These are phyloP conservation scores for Yamadazyma scolyti DNA, from an alignment of 805 yeast species.

Conservation along the genomic window DNA sequence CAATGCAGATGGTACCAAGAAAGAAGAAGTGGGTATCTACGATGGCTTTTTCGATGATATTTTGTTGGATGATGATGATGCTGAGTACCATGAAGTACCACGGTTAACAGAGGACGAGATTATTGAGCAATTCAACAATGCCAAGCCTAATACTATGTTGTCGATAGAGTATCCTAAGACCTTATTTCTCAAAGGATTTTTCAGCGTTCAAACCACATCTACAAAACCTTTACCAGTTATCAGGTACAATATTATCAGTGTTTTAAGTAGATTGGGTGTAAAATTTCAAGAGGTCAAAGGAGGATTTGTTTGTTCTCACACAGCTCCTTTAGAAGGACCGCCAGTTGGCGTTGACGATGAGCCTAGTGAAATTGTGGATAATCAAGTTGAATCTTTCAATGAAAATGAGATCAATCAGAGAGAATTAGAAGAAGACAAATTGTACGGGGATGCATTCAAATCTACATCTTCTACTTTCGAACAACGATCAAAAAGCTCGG, in stretches of 20 bases:
- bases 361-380: slow-evolving; percentile 3
- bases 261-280: slow-evolving; percentile 72
- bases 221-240: slow-evolving; percentile 88
- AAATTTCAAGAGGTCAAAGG: slow-evolving; percentile 87
- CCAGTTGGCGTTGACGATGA: too few relatives aligned
- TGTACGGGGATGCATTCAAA: slow-evolving; percentile 39
- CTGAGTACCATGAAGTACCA: slow-evolving; percentile 28
- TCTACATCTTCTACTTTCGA: slow-evolving; percentile 24
- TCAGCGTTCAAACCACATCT: slow-evolving; percentile 91
- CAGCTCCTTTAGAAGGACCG: slow-evolving; percentile 40
- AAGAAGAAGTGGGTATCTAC: slow-evolving; percentile 14
- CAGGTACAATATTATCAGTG: slow-evolving; percentile 76
- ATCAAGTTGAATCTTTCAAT: slow-evolving; percentile 8
- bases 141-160: slow-evolving; percentile 81
- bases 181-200: slow-evolving; percentile 86
- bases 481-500: slow-evolving; percentile 24
- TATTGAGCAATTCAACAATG: slow-evolving; percentile 43
- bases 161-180: slow-evolving; percentile 92
- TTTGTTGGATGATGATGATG: slow-evolving; percentile 37
- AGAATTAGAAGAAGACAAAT: slow-evolving; percentile 27
- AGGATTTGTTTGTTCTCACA: slow-evolving; percentile 82
- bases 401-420: slow-evolving; percentile 14
- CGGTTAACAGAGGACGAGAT: slow-evolving; percentile 38
- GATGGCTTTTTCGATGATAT: slow-evolving; percentile 62
- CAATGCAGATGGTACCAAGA: slow-evolving; percentile 18